phyloP scores from a whole-genome alignment of 768 basidiomycete species.

The Clavulina sp. region DNA sequence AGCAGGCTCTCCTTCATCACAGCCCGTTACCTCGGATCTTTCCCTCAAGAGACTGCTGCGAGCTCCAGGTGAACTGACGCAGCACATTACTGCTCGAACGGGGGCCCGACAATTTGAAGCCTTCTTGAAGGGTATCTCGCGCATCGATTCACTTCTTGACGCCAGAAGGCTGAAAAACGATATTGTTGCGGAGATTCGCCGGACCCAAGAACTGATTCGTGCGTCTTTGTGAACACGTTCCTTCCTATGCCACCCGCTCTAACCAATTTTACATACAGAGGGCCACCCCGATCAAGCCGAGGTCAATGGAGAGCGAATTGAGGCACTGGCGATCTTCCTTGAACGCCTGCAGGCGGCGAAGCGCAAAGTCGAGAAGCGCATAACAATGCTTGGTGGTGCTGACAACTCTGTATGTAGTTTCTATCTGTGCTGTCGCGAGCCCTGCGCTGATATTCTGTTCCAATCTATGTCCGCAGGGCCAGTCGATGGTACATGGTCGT shows the following conservation, averaged over 20 bases:
- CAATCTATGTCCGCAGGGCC: conserved; percentile 5
- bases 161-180: conserved; percentile 85
- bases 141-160: conserved; percentile 69
- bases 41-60: background rate
- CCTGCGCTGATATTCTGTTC: background rate
- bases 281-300: conserved; percentile 78
- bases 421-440: background rate
- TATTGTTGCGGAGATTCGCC: conserved; percentile 75
- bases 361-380: conserved; percentile 70
- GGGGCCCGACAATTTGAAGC: conserved; percentile 74
- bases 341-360: conserved; percentile 82
- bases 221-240: conserved; percentile 10
- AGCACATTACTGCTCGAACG: conserved; percentile 68
- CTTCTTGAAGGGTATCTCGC: conserved; percentile 71
- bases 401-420: conserved; percentile 39
- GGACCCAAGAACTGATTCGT: conserved; percentile 62
- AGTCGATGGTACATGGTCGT: conserved; percentile 21
- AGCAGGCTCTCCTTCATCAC: conserved; percentile 1
- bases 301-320: conserved; percentile 73
- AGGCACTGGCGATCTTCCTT: conserved; percentile 72
- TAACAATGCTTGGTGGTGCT: conserved; percentile 57
- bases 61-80: conserved; percentile 28
- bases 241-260: background rate
- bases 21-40: background rate
- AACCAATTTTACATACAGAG: conserved; percentile 25